Base-by-base conservation (phyloP, 352 stramenopile genomes). In the Hyaloperonospora brassicae region DNA sequence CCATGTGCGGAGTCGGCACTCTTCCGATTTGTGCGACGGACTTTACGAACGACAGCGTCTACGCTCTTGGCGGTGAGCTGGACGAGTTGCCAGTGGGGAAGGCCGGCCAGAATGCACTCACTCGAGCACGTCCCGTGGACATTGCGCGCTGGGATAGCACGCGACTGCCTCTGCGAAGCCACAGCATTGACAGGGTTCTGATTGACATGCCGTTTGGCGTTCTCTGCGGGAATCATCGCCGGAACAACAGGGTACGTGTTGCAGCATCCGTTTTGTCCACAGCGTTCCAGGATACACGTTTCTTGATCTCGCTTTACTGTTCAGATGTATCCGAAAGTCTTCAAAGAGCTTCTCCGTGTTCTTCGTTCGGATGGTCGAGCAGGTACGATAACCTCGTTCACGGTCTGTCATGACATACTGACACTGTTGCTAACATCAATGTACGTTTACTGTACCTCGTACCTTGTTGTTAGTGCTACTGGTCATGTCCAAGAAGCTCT, bases 151-250 rank as follows among this genome's bases (percentile, higher is more conserved):
- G 79, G 81, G 76, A 87, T 60, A 84, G 66, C 30, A 74, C 74
- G 17, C 52, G 59, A 0, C 55, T 91, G 44, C 81, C 81, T 5
- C 60, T 91, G 23, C 74, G 78, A 14, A 68, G 43, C 23, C 62
- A 70, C 17, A 76, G 55, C 35, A 60, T 91, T 38, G 81, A 91
- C 57, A 68, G 71, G 38, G 51, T 89, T 34, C 53, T 91, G 39
- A 82, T 91, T 39, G 81, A 91, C 52, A 79, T 91, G 73, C 81
- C 81, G 12, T 91, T 91, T 45, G 81, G 81, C 9, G 59, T 87
- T 45, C 79, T 74, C 39, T 91, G 81, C 47, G 79, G 81, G 34
- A 91, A 76, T 47, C 71, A 85, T 31, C 73, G 73, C 2, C 59
- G 78, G 25, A 82, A 88, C 59, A 86, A 77, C 63, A 81, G 79